Percentiles rank a stretch among this genome's conserved stretches.
Conservation (phyloP, 1,284 basidiomycete genomes). For the Ceratobasidium sp. region DNA sequence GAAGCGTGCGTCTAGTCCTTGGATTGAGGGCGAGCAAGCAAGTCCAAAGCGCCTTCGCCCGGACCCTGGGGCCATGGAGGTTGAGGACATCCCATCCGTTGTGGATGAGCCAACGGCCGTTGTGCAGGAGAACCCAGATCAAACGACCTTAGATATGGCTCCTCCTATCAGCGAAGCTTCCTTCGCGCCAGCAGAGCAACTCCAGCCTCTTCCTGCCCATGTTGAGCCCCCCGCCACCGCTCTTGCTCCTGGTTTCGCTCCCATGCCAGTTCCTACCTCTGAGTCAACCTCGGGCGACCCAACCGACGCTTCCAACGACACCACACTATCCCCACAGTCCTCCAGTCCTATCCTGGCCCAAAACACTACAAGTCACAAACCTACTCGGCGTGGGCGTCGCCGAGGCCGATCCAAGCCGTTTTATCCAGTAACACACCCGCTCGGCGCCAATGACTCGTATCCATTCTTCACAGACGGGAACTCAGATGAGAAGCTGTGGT, state of each 20-base stretch:
- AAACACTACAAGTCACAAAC: neutral
- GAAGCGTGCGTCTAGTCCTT: slow-evolving; percentile 1
- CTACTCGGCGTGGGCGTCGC: neutral
- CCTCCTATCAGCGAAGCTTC: neutral
- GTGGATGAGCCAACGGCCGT: neutral
- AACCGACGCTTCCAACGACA: neutral
- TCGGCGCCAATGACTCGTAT: slow-evolving; percentile 35
- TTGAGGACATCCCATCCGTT: neutral
- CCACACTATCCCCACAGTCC: neutral
- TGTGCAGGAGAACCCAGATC: neutral
- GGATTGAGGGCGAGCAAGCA: neutral
- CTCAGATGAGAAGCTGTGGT: slow-evolving; percentile 29
- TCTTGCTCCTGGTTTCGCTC: neutral
- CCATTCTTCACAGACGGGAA: slow-evolving; percentile 33
- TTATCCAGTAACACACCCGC: slow-evolving; percentile 18
- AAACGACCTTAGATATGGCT: neutral
- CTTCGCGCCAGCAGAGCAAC: neutral
- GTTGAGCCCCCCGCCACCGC: neutral
- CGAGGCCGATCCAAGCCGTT: slow-evolving; percentile 21
- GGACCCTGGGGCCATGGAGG: neutral
- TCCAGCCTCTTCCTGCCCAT: neutral
- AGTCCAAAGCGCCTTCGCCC: slow-evolving; percentile 2
- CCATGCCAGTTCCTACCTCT: neutral
- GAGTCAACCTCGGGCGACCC: neutral
- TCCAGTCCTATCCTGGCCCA: neutral